Base-by-base conservation (phyloP, 2,329 filamentous ascomycete genomes). In the Calonectria montana region DNA sequence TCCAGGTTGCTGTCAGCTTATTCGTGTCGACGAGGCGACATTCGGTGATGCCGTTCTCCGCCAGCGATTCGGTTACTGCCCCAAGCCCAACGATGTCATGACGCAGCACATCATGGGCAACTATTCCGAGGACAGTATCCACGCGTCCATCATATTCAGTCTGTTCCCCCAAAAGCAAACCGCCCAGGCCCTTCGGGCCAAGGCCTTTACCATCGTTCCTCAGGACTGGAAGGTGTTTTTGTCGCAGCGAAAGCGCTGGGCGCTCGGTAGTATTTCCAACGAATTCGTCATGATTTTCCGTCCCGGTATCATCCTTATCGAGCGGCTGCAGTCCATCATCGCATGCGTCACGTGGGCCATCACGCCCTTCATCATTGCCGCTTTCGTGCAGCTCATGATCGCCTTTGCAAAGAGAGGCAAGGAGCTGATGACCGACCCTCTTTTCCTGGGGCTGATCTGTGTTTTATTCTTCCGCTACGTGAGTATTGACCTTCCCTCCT, bases 81-180 rank as follows among this genome's bases (percentile, higher is more conserved):
- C 87, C 7, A 85, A 84, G 67, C 85, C 85, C n/a, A 86, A 85
- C 64, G 86, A 88, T 67, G 81, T 84, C 53, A 85, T 88, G 81
- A 85, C 86, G 9, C 83, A 83, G 75, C 86, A 87, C 63, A 86
- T 88, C 73, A 86, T 87, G 77, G 86, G 85, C 15, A 86, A 84
- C 21, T 86, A 86, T 45, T 87, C 85, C 3, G 87, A 88, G 70
- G 87, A 88, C 64, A 84, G 85, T 55, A 88, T 88, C 72, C 86
- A 88, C 66, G 86, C 86, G 2, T 86, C 84, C 71, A 84, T 87
- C 73, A 86, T 88, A 74, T 85, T 88, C 65, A 86, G 85, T 69
- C 80, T 84, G 13, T 86, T 83, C 71, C 86, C 86, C 0, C 76
- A 83, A 25, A 84, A 83, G 35, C 82, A 83, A 59, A 88, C 86